Evolutionary conservation across 495 filamentous ascomycete genomes (phyloP).

Genomic region (Neohortaea acidophila): DNA sequence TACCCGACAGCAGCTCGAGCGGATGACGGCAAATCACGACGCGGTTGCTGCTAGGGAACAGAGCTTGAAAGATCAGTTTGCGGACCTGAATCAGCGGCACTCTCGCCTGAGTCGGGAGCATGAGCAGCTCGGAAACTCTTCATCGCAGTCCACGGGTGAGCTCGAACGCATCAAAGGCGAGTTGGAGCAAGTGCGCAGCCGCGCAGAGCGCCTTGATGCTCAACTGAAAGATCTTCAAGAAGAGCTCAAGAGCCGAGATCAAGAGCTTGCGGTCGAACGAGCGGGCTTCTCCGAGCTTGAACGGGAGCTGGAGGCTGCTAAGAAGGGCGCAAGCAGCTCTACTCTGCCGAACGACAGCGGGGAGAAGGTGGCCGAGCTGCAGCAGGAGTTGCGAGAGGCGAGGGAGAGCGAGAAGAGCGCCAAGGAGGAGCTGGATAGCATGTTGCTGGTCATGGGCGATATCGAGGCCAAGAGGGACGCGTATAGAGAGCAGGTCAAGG

Average conservation of each 20-base stretch:
- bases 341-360: not conserved
- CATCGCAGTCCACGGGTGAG: not conserved
- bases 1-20: conserved; percentile 16
- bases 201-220: conserved; percentile 3
- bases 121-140: not conserved
- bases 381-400: conserved; percentile 17
- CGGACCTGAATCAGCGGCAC: conserved; percentile 8
- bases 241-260: conserved; percentile 12
- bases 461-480: conserved; percentile 28
- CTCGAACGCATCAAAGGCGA: not conserved
- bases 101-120: conserved; percentile 15
- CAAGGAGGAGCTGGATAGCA: conserved; percentile 28
- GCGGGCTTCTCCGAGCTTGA: conserved; percentile 17
- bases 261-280: conserved; percentile 10
- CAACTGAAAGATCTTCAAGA: conserved; percentile 9
- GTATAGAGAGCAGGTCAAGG: conserved; percentile 27
- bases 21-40: conserved; percentile 12
- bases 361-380: not conserved
- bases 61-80: conserved; percentile 1
- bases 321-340: not conserved
- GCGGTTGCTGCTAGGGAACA: conserved; percentile 6
- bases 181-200: not conserved
- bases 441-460: conserved; percentile 28
- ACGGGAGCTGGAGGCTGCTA: conserved; percentile 17
- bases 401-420: conserved; percentile 21